Base-by-base conservation (phyloP, 805 yeast species). In the Ogataea glucozyma region DNA sequence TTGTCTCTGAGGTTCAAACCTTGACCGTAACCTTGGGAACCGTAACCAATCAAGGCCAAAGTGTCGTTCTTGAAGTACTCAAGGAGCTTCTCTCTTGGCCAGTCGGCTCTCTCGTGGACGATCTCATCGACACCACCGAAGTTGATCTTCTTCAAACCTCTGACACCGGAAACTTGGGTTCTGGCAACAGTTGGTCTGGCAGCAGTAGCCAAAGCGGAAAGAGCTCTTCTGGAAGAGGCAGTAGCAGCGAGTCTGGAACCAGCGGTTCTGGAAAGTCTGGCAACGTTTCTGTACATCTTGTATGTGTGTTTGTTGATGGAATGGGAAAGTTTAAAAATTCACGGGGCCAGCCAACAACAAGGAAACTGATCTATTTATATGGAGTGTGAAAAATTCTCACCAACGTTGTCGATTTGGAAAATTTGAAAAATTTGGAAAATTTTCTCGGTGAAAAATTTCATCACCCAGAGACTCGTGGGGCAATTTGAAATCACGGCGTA, bases 11-110 rank as follows among this genome's bases (percentile, higher is more conserved):
- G 77, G 89, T 93, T 93, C 62, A 93, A 83, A 75, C 97, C 98
- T 79, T 93, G 99, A 70, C 99, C 99, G 81, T 93, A 91, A 80
- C 99, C 99, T 78, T 93, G 99, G 57, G 99, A 91, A 69, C 99
- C 99, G 83, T 93, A 93, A 74, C 99, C 99, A 60, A 93, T 90
- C 66, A 93, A 75, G 58, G 99, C 98, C 66, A 93, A 77, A 50
- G 99, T 93, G 71, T 93, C 98, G 73, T 90, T 77, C 82, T 93
- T 91, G 89, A 93, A 93, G 81, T 90, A 93, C 65, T 88, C 90
- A 53, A 84, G 79, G 65, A 93, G 79, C 79, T 87, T 91, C 76
- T 91, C 98, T 71, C 85, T 80, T 74, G 99, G 99, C 99, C 99
- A 93, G 86, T 93, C 99, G 62, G 89, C 84, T 75, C 99, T 88